Percentiles rank a stretch among this genome's conserved stretches.
phyloP scores from a whole-genome alignment of 768 basidiomycete species.

The Lentinula sp. region DNA sequence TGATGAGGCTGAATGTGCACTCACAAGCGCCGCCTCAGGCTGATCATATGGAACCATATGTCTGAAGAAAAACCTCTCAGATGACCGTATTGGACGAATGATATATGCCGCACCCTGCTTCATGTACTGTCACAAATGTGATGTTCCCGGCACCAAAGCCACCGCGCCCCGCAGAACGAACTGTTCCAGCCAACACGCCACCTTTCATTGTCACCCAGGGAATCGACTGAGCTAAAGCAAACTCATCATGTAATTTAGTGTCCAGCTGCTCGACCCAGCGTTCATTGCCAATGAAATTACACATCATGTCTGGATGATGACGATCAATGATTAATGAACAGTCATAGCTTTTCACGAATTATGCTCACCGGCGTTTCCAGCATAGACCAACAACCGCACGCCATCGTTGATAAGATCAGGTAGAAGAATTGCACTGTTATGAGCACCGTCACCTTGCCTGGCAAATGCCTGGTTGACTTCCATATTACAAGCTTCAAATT shows the following conservation, averaged over 20 bases:
- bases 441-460: conserved; percentile 81
- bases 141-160: conserved; percentile 73
- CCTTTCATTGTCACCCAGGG: conserved; percentile 52
- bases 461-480: conserved; percentile 77
- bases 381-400: conserved; percentile 82
- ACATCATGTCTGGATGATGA: conserved; percentile 65
- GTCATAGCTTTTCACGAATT: background rate
- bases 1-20: conserved; percentile 15
- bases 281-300: conserved; percentile 82
- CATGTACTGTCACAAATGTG: conserved; percentile 71
- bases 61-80: conserved; percentile 26
- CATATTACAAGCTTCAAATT: conserved; percentile 72
- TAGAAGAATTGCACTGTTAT: conserved; percentile 72
- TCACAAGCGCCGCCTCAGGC: conserved; percentile 76
- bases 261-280: conserved; percentile 66
- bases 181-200: conserved; percentile 58
- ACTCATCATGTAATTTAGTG: conserved; percentile 57
- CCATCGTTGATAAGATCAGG: conserved; percentile 80
- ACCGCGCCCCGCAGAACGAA: conserved; percentile 62
- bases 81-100: background rate
- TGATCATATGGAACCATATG: conserved; percentile 93
- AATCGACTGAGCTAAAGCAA: conserved; percentile 36
- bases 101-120: conserved; percentile 61
- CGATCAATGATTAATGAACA: too few relatives aligned
- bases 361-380: conserved; percentile 70